Conservation (phyloP, 148 eudicot genomes). For the Persicaria tinctoria region DNA sequence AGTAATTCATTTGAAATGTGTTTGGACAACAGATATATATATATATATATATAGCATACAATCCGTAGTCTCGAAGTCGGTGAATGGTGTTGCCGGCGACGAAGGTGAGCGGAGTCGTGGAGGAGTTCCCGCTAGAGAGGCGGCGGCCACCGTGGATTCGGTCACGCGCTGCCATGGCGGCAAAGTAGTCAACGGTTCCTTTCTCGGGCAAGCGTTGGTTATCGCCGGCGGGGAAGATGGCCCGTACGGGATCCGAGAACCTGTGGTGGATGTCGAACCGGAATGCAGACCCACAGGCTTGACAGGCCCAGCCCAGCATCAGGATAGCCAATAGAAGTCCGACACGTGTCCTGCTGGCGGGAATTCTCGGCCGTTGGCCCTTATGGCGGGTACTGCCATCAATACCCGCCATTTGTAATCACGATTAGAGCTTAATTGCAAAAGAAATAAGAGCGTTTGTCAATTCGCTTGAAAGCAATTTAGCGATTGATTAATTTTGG, state of each 20-base stretch:
- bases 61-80: background rate
- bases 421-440: no score
- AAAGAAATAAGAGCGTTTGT: no score
- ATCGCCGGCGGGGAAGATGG: slow-evolving; percentile 27
- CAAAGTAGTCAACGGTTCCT: slow-evolving; percentile 44
- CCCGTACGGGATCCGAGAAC: slow-evolving; percentile 63
- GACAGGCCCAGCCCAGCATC: slow-evolving; percentile 12
- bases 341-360: background rate
- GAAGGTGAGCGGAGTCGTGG: slow-evolving; percentile 1
- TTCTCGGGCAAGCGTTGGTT: slow-evolving; percentile 39
- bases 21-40: background rate
- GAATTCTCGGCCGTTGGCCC: background rate
- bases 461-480: no score
- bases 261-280: slow-evolving; percentile 72
- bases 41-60: background rate
- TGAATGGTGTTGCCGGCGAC: slow-evolving; percentile 6
- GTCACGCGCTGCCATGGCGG: slow-evolving; percentile 75
- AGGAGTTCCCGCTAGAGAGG: background rate
- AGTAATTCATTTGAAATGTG: no score
- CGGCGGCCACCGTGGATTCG: slow-evolving; percentile 37
- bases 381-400: background rate
- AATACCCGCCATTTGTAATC: background rate
- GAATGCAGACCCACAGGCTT: slow-evolving; percentile 31
- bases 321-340: background rate
- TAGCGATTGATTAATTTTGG: no score